Conservation (phyloP, 108 stramenopile genomes). For the Nannochloropsis gaditana region DNA sequence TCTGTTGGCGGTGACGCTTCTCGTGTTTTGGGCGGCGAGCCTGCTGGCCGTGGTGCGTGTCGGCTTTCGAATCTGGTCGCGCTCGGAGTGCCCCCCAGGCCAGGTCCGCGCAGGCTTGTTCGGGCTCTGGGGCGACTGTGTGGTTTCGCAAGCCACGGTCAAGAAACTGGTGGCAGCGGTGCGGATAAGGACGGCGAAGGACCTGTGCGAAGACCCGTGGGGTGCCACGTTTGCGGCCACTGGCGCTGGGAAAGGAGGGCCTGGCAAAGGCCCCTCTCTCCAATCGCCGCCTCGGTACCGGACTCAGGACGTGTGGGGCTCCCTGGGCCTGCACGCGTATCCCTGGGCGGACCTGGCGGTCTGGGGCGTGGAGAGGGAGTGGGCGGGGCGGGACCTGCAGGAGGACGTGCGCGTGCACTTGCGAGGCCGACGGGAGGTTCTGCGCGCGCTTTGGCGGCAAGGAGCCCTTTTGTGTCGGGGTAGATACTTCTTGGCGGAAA, state of each 20-base stretch:
- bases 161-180: background rate
- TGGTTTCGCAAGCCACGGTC: constrained; percentile 1
- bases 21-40: background rate
- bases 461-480: background rate
- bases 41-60: background rate
- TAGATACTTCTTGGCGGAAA: background rate
- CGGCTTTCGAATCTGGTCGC: background rate
- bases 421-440: background rate
- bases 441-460: background rate
- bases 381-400: background rate
- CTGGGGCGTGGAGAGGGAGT: background rate
- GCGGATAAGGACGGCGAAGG: background rate
- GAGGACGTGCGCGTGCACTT: background rate
- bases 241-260: background rate
- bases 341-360: background rate
- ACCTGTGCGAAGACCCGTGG: constrained; percentile 1
- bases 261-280: background rate
- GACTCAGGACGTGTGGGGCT: background rate
- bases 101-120: background rate
- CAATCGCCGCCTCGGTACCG: background rate
- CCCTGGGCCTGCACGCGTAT: background rate
- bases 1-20: background rate
- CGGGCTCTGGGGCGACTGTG: background rate
- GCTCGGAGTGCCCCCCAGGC: background rate
- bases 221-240: background rate